phyloP scores from a whole-genome alignment of 371 early-diverging fungal genomes.

The Actinomucor elegans region DNA sequence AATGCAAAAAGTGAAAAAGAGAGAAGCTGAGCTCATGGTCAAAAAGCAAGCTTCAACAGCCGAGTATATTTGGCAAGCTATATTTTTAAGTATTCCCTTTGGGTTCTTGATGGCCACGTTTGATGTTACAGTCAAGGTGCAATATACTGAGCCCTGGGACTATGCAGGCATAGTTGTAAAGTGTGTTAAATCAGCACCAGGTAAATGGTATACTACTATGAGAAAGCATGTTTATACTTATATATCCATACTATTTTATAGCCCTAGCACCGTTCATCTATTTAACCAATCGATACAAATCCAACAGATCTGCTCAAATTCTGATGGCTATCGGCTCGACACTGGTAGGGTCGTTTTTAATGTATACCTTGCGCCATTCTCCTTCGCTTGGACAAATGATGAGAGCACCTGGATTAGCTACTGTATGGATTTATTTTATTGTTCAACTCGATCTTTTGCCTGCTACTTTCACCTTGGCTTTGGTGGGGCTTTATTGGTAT shows the following conservation, averaged over 20 bases:
- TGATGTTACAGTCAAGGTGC: slow-evolving; percentile 59
- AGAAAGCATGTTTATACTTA: not conserved
- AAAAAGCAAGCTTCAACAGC: slow-evolving; percentile 22
- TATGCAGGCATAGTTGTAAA: slow-evolving; percentile 33
- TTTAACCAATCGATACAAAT: slow-evolving; percentile 53
- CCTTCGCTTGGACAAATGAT: slow-evolving; percentile 66
- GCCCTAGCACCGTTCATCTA: slow-evolving; percentile 57
- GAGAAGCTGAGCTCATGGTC: slow-evolving; percentile 30
- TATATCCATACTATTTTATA: slow-evolving; percentile 17
- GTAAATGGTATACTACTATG: slow-evolving; percentile 26
- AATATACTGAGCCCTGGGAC: slow-evolving; percentile 55
- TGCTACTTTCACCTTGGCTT: slow-evolving; percentile 44
- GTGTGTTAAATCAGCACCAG: slow-evolving; percentile 49
- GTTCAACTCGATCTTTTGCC: slow-evolving; percentile 59
- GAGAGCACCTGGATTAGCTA: slow-evolving; percentile 62
- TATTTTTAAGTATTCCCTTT: slow-evolving; percentile 58
- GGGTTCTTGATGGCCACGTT: slow-evolving; percentile 54
- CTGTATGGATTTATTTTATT: slow-evolving; percentile 60
- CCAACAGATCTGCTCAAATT: slow-evolving; percentile 34
- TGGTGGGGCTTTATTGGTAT: slow-evolving; percentile 54
- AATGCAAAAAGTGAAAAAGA: slow-evolving; percentile 42
- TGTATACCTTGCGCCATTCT: slow-evolving; percentile 55
- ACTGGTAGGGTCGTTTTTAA: slow-evolving; percentile 49
- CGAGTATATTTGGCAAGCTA: slow-evolving; percentile 57
- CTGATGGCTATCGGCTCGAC: slow-evolving; percentile 46